phyloP scores from a whole-genome alignment of 805 yeast species.

The Metschnikowia gruessii region DNA sequence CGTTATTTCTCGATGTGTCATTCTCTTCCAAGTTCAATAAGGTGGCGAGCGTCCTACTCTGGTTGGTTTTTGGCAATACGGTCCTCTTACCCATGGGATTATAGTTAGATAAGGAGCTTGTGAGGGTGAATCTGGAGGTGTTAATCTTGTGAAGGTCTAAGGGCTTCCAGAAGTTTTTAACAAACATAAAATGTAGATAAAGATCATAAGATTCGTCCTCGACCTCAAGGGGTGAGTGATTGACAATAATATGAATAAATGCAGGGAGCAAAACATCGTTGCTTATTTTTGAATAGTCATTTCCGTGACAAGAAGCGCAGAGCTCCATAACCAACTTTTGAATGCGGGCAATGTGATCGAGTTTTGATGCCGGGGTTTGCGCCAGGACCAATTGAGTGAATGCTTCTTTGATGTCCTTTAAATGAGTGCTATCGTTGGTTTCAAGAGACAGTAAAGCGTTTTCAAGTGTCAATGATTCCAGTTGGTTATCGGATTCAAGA shows the following conservation, averaged over 20 bases:
- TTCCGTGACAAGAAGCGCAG: slow-evolving; percentile 18
- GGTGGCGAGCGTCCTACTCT: slow-evolving; percentile 26
- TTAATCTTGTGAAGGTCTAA: slow-evolving; percentile 32
- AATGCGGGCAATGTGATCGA: slow-evolving; percentile 27
- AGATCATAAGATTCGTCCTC: slow-evolving; percentile 23
- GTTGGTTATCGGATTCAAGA: slow-evolving; percentile 23
- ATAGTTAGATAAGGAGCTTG: slow-evolving; percentile 14
- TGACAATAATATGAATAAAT: slow-evolving; percentile 35
- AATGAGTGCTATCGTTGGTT: slow-evolving; percentile 13
- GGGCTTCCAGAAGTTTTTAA: slow-evolving; percentile 34
- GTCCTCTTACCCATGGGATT: slow-evolving; percentile 16
- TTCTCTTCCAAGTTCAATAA: slow-evolving; percentile 28
- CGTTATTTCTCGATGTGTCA: neutral
- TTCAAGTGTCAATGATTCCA: slow-evolving; percentile 10
- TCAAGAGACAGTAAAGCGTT: slow-evolving; percentile 14
- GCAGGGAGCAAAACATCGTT: slow-evolving; percentile 42
- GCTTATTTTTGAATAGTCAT: slow-evolving; percentile 25
- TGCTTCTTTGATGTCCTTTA: slow-evolving; percentile 19
- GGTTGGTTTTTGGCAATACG: slow-evolving; percentile 12
- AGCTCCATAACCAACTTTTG: slow-evolving; percentile 31
- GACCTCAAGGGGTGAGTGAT: slow-evolving; percentile 23
- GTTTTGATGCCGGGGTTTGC: slow-evolving; percentile 35
- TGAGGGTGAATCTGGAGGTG: slow-evolving; percentile 12
- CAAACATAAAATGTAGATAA: slow-evolving; percentile 36
- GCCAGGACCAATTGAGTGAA: slow-evolving; percentile 21